These are phyloP conservation scores for Fusarium robinianum DNA, from an alignment of 2,329 filamentous ascomycete species.

Conservation along the genomic window DNA sequence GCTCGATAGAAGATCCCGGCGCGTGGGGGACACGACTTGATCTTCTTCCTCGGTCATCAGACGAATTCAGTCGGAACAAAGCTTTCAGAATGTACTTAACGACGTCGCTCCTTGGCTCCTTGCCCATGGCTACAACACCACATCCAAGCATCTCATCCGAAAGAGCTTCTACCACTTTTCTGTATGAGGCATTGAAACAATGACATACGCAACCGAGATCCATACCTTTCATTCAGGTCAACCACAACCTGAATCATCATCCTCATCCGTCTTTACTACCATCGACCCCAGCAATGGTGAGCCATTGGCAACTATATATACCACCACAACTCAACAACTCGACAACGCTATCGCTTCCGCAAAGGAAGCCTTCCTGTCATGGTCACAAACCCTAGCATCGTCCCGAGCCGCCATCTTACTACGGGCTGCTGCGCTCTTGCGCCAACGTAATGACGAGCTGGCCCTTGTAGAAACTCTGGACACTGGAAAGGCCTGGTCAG, in stretches of 20 bases:
- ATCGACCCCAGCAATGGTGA: slow-evolving; percentile 74
- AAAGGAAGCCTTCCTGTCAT: slow-evolving; percentile 70
- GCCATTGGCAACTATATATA: slow-evolving; percentile 72
- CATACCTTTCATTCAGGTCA: slow-evolving; percentile 78
- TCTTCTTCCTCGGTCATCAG: too few relatives aligned
- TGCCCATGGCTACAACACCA: too few relatives aligned
- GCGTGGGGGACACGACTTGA: too few relatives aligned
- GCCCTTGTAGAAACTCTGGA: slow-evolving; percentile 81
- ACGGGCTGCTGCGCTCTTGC: slow-evolving; percentile 73
- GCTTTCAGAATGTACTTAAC: too few relatives aligned
- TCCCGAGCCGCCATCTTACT: slow-evolving; percentile 78
- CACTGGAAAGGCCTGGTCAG: slow-evolving; percentile 83
- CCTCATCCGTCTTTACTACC: slow-evolving; percentile 68
- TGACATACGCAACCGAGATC: slow-evolving; percentile 46
- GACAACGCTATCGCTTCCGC: slow-evolving; percentile 75
- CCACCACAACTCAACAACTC: slow-evolving; percentile 68
- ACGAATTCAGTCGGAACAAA: too few relatives aligned
- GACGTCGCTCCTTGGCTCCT: too few relatives aligned
- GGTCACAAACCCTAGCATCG: slow-evolving; percentile 76
- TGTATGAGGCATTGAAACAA: slow-evolving; percentile 30
- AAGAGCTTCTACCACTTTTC: too few relatives aligned
- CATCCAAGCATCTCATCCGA: too few relatives aligned
- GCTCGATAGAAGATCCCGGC: too few relatives aligned
- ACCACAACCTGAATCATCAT: slow-evolving; percentile 60
- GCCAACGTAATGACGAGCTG: slow-evolving; percentile 77